phyloP scores from a whole-genome alignment of 2,329 filamentous ascomycete genomes.

The Magnaporthales sp. region DNA sequence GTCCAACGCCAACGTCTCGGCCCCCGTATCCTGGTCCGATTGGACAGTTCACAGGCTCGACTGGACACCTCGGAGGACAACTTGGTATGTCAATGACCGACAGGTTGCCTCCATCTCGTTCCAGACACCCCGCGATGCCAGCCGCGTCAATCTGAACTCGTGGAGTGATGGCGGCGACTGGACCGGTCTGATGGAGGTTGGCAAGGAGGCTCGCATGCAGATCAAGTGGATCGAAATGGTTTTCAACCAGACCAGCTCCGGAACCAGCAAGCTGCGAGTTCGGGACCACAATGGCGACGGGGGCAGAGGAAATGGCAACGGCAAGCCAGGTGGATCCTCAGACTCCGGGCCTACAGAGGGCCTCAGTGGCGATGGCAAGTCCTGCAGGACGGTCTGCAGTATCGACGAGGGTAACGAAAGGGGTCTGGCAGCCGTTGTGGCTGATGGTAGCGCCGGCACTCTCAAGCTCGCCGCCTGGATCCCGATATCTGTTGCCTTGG shows the following conservation, averaged over 20 bases:
- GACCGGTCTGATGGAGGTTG: constrained; percentile 36
- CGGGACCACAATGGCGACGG: background rate
- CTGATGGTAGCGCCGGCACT: background rate
- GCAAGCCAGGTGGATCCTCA: background rate
- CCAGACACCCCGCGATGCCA: constrained; percentile 36
- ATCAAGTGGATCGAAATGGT: constrained; percentile 43
- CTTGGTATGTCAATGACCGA: constrained; percentile 39
- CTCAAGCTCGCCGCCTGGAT: background rate
- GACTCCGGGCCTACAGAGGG: background rate
- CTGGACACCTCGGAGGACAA: constrained; percentile 35
- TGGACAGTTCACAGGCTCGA: constrained; percentile 44
- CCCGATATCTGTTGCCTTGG: background rate
- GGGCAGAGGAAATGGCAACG: background rate
- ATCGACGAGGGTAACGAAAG: constrained; percentile 21
- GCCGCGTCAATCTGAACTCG: constrained; percentile 38
- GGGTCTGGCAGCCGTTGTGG: background rate
- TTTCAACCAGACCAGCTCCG: constrained; percentile 29
- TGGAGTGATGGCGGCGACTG: constrained; percentile 44
- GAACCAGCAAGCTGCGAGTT: background rate
- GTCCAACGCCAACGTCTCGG: constrained; percentile 29
- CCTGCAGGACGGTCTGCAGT: constrained; percentile 26
- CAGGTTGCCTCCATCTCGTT: constrained; percentile 35
- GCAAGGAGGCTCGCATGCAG: constrained; percentile 33
- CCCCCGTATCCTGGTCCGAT: constrained; percentile 33
- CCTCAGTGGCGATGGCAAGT: constrained; percentile 6